Evolutionary conservation across 1,139 yeast genomes (phyloP), one percentile per base, ranked within the genome.

Genomic region (Waltiozyma sp.): DNA sequence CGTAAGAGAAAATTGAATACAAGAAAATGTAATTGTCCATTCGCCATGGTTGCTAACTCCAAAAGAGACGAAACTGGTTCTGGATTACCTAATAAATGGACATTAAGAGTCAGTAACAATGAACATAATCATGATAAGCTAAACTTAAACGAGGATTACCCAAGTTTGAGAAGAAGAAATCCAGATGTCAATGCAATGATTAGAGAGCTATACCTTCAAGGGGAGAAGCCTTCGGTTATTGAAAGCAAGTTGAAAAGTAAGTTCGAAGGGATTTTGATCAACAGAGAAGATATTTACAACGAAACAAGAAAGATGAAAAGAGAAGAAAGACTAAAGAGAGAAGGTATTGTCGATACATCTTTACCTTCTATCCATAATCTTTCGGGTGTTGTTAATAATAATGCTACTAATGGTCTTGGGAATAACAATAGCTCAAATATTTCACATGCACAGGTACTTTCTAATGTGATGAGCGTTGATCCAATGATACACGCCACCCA

Each of bases 291-390:
- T 34, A 55, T 55, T 37, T 55, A 55, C 41, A 55, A 55, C 42
- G 59, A 55, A 45, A 55, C 59, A 2, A 53, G 59, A 54, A 55
- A 55, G 47, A 55, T 55, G 59, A 55, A 55, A 40, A 49, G 59
- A 38, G 59, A 55, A 40, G 59, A 55, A 38, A 52, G 51, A 43
- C 37, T 45, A 28, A 55, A 51, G 35, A 33, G 38, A 15, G 41
- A 36, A 28, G 45, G 40, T 10, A 28, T 10, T 14, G 40, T 41
- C 3, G 34, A 41, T 21, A 28, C 44, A 14, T n/a, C 42, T 4
- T 14, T 26, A 5, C 31, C 31, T 11, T 26, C 31, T 11, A 26
- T 26, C n/a, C 31, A 26, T 11, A 26, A 26, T 14, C n/a, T 26
- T 10, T 11, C 31, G 10, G 31, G 10, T 26, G 13, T 14, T 21